Evolutionary conservation across 2,329 filamentous ascomycete genomes (phyloP), one percentile per base, ranked within the genome.

Genomic region (Trichoderma guizhouense): DNA sequence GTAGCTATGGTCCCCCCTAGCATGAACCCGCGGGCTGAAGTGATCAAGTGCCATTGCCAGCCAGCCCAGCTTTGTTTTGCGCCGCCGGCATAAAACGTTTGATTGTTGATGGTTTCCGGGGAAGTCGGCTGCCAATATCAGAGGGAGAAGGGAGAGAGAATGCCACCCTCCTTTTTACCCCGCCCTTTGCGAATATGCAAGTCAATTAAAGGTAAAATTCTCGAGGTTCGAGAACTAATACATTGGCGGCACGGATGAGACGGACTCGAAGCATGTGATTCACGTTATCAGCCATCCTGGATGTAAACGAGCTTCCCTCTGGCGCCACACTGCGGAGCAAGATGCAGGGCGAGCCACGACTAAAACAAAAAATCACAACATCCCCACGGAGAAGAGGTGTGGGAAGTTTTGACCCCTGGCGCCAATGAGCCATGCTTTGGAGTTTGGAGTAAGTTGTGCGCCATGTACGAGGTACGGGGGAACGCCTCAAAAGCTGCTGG

Each of bases 251-350:
- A 55, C 53, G 69, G 53, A 71, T 51, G 62, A 66, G 53, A 71
- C 53, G 69, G 69, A 32, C 43, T 60, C 28, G 14, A 66, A 43
- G 64, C 71, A 72, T 72, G 64, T 72, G 71, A 72, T 72, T 69
- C 57, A 55, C 32, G 63, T 43, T 72, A 63, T 69, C 64, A 69
- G 55, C 61, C n/a, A 11, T 39, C 32, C 14, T 63, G 55, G 47
- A 62, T 26, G 14, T 32, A 72, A 68, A 72, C 43, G 55, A 61
- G 57, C 24, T 26, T 9, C 24, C 36, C 30, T 60, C 28, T 55
- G 58, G 55, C 51, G 57, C 71, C 71, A 72, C 71, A 66, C 39
- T 60, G 64, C 64, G 65, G 62, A 65, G 70, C 67, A 69, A 60
- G 63, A 69, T 68, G 71, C 71, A 69, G 58, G 71, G 60, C 64